These are phyloP conservation scores for Balamuthia mandrillaris DNA, from an alignment of 208 protist genomes.

Conservation along the genomic window DNA sequence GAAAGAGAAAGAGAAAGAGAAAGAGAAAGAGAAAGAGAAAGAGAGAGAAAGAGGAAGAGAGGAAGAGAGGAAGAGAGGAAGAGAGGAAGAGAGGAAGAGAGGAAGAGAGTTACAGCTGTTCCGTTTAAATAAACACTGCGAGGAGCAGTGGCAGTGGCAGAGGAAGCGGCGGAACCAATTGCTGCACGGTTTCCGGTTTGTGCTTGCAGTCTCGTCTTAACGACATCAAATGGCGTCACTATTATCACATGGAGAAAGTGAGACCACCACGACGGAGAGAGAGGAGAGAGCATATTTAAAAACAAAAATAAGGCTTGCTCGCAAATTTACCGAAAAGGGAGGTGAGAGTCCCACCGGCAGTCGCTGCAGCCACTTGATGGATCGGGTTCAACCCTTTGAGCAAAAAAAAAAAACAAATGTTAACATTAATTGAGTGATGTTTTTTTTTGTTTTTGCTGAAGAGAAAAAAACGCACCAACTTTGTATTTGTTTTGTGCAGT, in stretches of 20 bases:
- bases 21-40: neutral
- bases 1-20: too few relatives aligned
- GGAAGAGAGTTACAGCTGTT: neutral
- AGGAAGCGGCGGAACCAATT: too few relatives aligned
- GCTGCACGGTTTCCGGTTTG: neutral
- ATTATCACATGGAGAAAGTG: too few relatives aligned
- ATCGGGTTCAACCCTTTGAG: neutral
- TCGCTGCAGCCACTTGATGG: neutral
- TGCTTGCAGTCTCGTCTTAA: slow-evolving; percentile 54
- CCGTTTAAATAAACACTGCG: neutral
- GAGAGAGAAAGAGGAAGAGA: neutral
- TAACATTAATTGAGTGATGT: too few relatives aligned
- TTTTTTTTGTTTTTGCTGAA: too few relatives aligned
- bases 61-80: neutral
- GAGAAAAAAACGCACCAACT: too few relatives aligned
- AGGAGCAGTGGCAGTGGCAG: too few relatives aligned
- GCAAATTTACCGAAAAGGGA: neutral
- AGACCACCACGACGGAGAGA: neutral
- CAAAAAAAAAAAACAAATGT: too few relatives aligned
- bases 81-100: neutral
- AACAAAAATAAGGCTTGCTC: too few relatives aligned
- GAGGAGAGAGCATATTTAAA: too few relatives aligned
- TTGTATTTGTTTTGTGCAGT: too few relatives aligned
- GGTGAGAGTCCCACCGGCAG: neutral
- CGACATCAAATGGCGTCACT: slow-evolving; percentile 53